These are phyloP conservation scores for Saccharomyces eubayanus DNA, from an alignment of 805 yeast species.

Conservation along the genomic window DNA sequence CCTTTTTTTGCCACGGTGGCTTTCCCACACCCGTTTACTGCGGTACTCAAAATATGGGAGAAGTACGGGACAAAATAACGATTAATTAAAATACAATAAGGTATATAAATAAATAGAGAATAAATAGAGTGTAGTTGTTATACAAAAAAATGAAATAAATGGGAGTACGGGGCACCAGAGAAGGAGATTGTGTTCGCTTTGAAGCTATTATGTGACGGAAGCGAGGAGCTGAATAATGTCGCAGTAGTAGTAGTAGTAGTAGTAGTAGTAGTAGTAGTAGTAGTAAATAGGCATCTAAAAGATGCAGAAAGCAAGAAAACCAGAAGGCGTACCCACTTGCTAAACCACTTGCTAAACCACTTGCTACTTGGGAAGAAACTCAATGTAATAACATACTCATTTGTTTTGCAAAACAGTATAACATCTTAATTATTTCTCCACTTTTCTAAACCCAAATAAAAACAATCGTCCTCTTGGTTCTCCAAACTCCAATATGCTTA, in stretches of 20 bases:
- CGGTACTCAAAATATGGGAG: neutral
- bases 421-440: neutral
- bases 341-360: neutral
- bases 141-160: neutral
- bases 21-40: neutral
- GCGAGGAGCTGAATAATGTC: neutral
- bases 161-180: neutral
- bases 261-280: neutral
- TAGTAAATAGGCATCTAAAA: neutral
- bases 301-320: neutral
- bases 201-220: neutral
- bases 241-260: neutral
- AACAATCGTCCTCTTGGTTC: neutral
- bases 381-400: neutral
- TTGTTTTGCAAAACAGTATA: neutral
- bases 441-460: neutral
- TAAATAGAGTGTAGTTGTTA: neutral
- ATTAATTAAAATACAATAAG: neutral
- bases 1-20: too few relatives aligned
- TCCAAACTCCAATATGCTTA: constrained; percentile 14
- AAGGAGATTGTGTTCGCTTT: neutral
- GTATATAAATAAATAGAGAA: neutral
- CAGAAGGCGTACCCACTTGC: too few relatives aligned
- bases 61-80: neutral
- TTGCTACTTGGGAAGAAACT: neutral